Percentiles rank a stretch among this genome's conserved stretches.
Evolutionary conservation across 345 rosid genomes (phyloP).

Genomic region (Gossypium turneri): DNA sequence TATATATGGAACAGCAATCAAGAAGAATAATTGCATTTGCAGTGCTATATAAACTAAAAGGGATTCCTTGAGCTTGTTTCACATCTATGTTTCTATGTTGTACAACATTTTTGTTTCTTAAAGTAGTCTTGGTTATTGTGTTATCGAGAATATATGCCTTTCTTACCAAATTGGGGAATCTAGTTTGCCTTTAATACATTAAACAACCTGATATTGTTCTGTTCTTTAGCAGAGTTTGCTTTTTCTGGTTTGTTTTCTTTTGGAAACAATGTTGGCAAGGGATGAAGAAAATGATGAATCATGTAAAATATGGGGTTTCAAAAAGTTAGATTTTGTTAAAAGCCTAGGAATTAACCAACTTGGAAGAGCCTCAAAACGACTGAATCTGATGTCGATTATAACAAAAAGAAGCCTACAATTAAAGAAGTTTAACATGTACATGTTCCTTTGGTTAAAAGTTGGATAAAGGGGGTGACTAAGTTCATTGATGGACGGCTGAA

Average conservation of each 20-base stretch:
- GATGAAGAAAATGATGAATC: background rate
- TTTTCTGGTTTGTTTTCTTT: background rate
- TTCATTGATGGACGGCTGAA: background rate
- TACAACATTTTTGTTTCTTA: background rate
- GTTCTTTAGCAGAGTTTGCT: constrained; percentile 12
- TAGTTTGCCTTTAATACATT: constrained; percentile 20
- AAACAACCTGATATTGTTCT: constrained; percentile 29
- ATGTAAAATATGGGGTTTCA: background rate
- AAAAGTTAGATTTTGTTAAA: background rate
- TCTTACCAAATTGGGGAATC: constrained; percentile 28
- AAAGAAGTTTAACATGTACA: background rate
- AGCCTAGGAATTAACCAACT: background rate
- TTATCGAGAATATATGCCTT: constrained; percentile 33
- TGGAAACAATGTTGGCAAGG: background rate
- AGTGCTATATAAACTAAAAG: background rate
- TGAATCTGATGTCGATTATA: background rate
- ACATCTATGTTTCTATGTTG: background rate
- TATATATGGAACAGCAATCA: background rate
- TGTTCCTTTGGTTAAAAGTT: background rate
- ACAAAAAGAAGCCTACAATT: background rate
- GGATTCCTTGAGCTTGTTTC: background rate
- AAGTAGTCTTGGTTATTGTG: background rate
- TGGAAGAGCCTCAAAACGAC: background rate
- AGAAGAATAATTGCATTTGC: background rate
- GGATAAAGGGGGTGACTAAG: background rate